These are phyloP conservation scores for Cercophora samala DNA, from an alignment of 495 filamentous ascomycete species.

Conservation along the genomic window DNA sequence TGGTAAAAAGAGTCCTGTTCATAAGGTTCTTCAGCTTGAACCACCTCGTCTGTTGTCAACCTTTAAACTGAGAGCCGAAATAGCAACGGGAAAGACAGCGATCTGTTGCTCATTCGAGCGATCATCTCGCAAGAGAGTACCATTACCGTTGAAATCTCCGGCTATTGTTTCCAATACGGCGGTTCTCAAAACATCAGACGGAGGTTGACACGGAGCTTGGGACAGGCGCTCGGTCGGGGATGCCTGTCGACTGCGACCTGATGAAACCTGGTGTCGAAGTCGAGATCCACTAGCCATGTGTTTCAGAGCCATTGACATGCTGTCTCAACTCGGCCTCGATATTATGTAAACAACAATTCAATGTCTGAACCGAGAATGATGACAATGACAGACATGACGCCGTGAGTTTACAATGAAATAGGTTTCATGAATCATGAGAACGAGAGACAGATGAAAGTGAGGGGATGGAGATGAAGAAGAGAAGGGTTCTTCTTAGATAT, in stretches of 20 bases:
- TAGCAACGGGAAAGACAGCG: not conserved
- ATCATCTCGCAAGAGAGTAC: not conserved
- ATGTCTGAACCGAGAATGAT: not conserved
- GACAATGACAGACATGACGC: no score
- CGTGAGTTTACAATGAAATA: no score
- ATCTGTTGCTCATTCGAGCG: not conserved
- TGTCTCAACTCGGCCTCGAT: not conserved
- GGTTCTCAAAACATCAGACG: not conserved
- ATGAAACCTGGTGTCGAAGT: conserved; percentile 11
- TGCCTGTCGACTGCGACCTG: conserved; percentile 5
- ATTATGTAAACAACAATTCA: not conserved
- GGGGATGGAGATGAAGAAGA: not conserved
- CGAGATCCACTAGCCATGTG: not conserved
- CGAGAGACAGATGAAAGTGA: not conserved
- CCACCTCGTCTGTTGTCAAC: not conserved
- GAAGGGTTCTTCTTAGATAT: not conserved
- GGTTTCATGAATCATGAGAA: not conserved
- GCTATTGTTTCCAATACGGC: not conserved
- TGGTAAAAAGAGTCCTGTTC: not conserved
- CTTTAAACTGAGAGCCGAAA: not conserved
- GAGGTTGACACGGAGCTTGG: conserved; percentile 1
- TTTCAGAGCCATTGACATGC: not conserved
- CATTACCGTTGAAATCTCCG: not conserved
- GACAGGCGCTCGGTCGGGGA: not conserved
- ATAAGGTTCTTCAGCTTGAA: not conserved